A percentile compares a stretch with the other conserved stretches of the same genome.
Evolutionary conservation across 768 basidiomycete genomes (phyloP).

Genomic region (Gelatoporia subvermispora): DNA sequence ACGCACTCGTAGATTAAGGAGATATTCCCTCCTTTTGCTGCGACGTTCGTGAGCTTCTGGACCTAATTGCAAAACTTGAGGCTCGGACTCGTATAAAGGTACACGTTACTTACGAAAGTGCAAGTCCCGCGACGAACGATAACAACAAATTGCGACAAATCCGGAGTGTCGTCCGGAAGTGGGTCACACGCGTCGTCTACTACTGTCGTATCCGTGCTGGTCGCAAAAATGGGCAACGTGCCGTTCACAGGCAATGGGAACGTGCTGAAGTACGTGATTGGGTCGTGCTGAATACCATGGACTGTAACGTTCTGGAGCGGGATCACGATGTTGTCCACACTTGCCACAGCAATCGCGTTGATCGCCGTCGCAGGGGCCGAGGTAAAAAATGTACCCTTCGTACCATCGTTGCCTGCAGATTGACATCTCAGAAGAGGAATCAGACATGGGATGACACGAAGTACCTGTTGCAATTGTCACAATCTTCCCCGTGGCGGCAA

Average conservation of each 20-base stretch:
- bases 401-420: slow-evolving; percentile 32
- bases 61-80: slow-evolving; percentile 24
- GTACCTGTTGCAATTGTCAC: slow-evolving; percentile 63
- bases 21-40: slow-evolving; percentile 46
- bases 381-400: slow-evolving; percentile 58
- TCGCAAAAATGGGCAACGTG: slow-evolving; percentile 52
- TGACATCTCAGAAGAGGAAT: slow-evolving; percentile 1
- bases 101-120: slow-evolving; percentile 37
- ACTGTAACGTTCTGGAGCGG: slow-evolving; percentile 54
- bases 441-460: slow-evolving; percentile 28
- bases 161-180: slow-evolving; percentile 46
- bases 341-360: slow-evolving; percentile 53
- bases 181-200: slow-evolving; percentile 56
- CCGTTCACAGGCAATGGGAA: slow-evolving; percentile 43
- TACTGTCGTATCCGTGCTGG: slow-evolving; percentile 48
- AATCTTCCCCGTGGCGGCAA: slow-evolving; percentile 52
- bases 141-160: slow-evolving; percentile 49
- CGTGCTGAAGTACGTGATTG: slow-evolving; percentile 51
- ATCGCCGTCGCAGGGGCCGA: slow-evolving; percentile 48
- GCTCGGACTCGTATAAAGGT: too few species aligned
- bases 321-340: slow-evolving; percentile 53
- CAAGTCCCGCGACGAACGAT: slow-evolving; percentile 59
- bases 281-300: slow-evolving; percentile 40
- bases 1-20: slow-evolving; percentile 53
- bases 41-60: slow-evolving; percentile 47